phyloP scores from a whole-genome alignment of 352 stramenopile genomes.

The Globisporangium lucens region DNA sequence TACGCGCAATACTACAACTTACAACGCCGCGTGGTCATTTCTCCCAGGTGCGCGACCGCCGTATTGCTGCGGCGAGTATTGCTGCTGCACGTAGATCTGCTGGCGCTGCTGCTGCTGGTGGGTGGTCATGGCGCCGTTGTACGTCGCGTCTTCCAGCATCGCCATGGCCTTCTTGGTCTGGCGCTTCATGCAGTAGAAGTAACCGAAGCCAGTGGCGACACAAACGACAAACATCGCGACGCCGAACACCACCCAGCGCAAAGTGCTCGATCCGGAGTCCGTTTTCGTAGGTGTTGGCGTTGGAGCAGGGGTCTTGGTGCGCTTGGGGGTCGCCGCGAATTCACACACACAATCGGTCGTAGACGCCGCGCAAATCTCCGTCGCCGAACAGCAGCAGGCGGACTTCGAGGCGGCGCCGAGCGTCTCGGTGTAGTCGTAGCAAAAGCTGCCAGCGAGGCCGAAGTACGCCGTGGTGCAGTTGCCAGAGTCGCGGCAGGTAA shows the following conservation, averaged over 20 bases:
- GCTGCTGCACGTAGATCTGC: not conserved
- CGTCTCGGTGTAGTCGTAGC: not conserved
- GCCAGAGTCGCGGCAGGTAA: not conserved
- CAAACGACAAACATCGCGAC: not conserved
- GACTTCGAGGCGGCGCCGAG: not conserved
- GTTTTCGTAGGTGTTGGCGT: not conserved
- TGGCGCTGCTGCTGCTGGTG: not conserved
- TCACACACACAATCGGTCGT: not conserved
- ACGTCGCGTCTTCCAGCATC: not conserved
- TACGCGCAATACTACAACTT: too few relatives aligned
- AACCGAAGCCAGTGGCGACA: not conserved
- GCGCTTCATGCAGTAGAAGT: not conserved
- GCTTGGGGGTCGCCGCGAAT: not conserved
- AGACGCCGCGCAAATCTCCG: not conserved
- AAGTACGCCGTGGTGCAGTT: not conserved
- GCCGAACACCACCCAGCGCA: not conserved
- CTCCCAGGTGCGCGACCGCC: not conserved
- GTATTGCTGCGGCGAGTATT: not conserved
- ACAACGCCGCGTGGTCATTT: too few relatives aligned
- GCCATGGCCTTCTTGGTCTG: not conserved
- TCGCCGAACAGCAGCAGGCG: not conserved
- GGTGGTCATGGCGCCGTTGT: not conserved
- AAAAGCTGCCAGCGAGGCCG: not conserved
- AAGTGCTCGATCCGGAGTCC: not conserved
- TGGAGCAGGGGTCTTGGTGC: not conserved